Conservation (phyloP, 164 flowering plant species). For the Chimonanthus praecox region DNA sequence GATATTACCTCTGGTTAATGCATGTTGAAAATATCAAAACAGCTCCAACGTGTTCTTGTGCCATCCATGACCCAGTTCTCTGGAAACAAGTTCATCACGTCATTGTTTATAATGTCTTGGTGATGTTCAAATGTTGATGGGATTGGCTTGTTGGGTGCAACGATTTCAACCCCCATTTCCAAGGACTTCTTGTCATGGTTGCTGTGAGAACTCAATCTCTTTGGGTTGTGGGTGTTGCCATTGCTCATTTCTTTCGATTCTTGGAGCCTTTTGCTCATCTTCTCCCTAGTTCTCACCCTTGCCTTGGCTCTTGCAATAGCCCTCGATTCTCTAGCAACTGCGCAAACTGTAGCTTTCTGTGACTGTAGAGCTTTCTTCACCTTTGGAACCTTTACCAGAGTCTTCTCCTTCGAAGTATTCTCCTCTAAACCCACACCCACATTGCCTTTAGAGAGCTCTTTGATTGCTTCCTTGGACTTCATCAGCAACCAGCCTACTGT, state of each 20-base stretch:
- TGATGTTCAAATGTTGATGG: slow-evolving; percentile 17
- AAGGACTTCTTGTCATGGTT: slow-evolving; percentile 18
- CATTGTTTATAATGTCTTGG: slow-evolving; percentile 11
- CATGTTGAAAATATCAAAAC: slow-evolving; percentile 4
- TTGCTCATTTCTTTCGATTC: slow-evolving; percentile 3
- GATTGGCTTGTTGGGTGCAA: slow-evolving; percentile 19
- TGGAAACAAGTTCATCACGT: slow-evolving; percentile 3
- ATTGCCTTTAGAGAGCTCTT: slow-evolving; percentile 21
- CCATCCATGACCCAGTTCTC: slow-evolving; percentile 14
- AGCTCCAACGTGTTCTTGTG: slow-evolving; percentile 5
- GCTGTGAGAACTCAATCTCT: slow-evolving; percentile 9
- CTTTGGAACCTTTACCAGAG: slow-evolving; percentile 7
- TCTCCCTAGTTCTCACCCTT: slow-evolving; percentile 43
- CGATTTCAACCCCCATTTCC: slow-evolving; percentile 15
- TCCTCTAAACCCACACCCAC: not conserved
- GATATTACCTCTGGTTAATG: slow-evolving; percentile 7
- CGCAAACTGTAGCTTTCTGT: slow-evolving; percentile 18
- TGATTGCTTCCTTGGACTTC: slow-evolving; percentile 46
- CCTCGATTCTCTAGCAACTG: slow-evolving; percentile 33
- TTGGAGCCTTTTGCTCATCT: slow-evolving; percentile 13
- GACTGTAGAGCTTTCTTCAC: slow-evolving; percentile 14
- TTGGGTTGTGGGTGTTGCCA: slow-evolving; percentile 4
- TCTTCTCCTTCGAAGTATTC: not conserved
- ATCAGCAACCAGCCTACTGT: slow-evolving; percentile 67
- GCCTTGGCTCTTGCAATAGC: slow-evolving; percentile 56